Evolutionary conservation across 108 stramenopile species (phyloP).

Genomic region (Cyclotella cryptica): DNA sequence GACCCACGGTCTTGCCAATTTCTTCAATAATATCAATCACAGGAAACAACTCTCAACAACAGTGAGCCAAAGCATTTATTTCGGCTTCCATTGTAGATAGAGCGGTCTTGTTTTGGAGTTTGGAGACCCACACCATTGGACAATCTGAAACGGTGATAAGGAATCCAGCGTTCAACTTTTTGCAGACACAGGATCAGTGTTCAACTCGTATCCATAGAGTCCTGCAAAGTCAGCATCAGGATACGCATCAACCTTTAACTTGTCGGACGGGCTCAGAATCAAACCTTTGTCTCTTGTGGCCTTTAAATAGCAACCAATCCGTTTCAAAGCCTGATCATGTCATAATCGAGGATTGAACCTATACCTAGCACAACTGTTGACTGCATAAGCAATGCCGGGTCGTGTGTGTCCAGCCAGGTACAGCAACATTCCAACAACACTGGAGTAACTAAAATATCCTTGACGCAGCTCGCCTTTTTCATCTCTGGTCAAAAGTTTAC

Average conservation of each 20-base stretch:
- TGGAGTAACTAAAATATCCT: conserved; percentile 36
- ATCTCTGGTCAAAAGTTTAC: background rate
- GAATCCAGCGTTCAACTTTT: conserved; percentile 54
- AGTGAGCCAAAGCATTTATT: conserved; percentile 51
- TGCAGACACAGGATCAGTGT: conserved; percentile 29
- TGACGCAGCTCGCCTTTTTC: background rate
- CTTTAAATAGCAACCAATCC: conserved; percentile 51
- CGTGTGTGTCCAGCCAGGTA: conserved; percentile 54
- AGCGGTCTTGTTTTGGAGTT: conserved; percentile 58
- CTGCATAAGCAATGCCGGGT: conserved; percentile 53
- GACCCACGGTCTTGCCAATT: background rate
- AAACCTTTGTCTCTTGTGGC: conserved; percentile 43
- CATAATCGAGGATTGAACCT: conserved; percentile 36
- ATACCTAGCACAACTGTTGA: conserved; percentile 43
- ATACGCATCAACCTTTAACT: conserved; percentile 43
- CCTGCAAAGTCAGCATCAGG: conserved; percentile 57
- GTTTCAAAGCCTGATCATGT: conserved; percentile 51
- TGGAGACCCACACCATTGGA: conserved; percentile 47
- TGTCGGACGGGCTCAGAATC: conserved; percentile 15
- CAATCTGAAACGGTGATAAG: conserved; percentile 30
- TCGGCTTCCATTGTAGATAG: conserved; percentile 59
- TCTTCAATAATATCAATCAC: conserved; percentile 1
- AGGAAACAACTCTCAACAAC: conserved; percentile 23
- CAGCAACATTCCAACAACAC: conserved; percentile 59
- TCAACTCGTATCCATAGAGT: conserved; percentile 30